phyloP scores from a whole-genome alignment of 2,329 filamentous ascomycete species.

The Arthrobotrys sphaeroides region DNA sequence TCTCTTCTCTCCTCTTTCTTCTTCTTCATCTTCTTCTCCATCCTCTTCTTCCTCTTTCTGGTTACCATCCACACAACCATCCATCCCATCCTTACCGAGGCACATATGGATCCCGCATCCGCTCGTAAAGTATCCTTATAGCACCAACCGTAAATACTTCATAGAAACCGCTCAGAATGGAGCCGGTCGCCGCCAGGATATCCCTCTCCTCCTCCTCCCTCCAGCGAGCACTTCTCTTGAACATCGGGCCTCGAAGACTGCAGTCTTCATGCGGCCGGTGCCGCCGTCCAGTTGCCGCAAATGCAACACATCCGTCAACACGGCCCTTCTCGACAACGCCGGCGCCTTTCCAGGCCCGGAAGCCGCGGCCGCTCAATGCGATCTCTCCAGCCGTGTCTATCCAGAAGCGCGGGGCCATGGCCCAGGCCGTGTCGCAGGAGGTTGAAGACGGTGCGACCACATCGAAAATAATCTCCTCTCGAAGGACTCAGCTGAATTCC shows the following conservation, averaged over 20 bases:
- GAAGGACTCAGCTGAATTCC: not conserved
- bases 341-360: conserved; percentile 31
- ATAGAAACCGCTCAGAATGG: not conserved
- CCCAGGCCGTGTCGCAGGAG: conserved; percentile 44
- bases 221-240: not conserved
- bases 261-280: conserved; percentile 19
- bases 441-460: conserved; percentile 31
- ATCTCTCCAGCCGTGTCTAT: conserved; percentile 35
- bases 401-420: conserved; percentile 47
- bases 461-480: not conserved
- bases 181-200: conserved; percentile 15
- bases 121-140: not conserved
- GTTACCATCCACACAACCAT: not conserved
- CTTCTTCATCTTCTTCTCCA: too few species aligned
- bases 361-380: conserved; percentile 17
- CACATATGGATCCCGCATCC: not conserved
- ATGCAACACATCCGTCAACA: conserved; percentile 29
- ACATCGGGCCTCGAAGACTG: not conserved
- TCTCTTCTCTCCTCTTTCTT: not conserved
- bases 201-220: conserved; percentile 20
- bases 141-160: not conserved
- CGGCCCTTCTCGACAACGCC: conserved; percentile 22
- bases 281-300: conserved; percentile 16
- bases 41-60: too few species aligned
- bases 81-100: not conserved